A percentile compares a stretch with the other conserved stretches of the same genome.
Conservation (phyloP, 768 basidiomycete genomes). For the Lactifluus pinguis region DNA sequence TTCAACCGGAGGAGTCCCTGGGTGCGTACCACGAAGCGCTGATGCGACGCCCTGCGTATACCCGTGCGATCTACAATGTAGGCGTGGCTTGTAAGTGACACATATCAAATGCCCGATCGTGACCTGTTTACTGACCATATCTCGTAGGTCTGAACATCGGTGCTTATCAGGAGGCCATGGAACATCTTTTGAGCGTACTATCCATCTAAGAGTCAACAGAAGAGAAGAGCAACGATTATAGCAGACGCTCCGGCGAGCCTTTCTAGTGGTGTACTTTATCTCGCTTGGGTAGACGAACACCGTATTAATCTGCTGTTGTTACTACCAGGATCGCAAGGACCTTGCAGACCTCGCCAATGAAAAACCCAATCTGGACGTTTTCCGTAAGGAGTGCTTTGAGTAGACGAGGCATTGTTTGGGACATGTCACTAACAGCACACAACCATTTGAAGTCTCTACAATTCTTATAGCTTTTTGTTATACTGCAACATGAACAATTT, state of each 20-base stretch:
- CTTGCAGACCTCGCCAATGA: constrained; percentile 68
- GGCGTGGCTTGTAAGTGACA: constrained; percentile 83
- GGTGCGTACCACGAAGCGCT: constrained; percentile 87
- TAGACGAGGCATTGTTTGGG: constrained; percentile 25
- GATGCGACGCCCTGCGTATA: constrained; percentile 75
- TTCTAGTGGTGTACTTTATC: constrained; percentile 57
- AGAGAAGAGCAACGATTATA: constrained; percentile 81
- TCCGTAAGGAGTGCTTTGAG: constrained; percentile 85
- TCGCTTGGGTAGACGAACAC: not conserved
- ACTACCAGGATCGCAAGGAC: constrained; percentile 61
- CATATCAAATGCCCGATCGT: not conserved
- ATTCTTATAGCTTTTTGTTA: not conserved
- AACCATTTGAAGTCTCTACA: not conserved
- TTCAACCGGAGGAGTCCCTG: constrained; percentile 91
- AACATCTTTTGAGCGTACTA: constrained; percentile 86
- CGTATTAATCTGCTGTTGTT: constrained; percentile 1
- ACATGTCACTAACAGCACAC: not conserved
- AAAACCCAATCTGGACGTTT: constrained; percentile 56
- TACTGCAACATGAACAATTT: not conserved
- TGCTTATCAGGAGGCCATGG: constrained; percentile 89
- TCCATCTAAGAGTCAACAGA: constrained; percentile 64
- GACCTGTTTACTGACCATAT: constrained; percentile 6
- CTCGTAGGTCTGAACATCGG: constrained; percentile 85
- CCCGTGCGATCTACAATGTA: constrained; percentile 97
- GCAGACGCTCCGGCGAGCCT: constrained; percentile 78